Percentiles rank a stretch among this genome's conserved stretches.
These are phyloP conservation scores for Neltuma alba DNA, from an alignment of 306 rosid genomes.

Conservation along the genomic window DNA sequence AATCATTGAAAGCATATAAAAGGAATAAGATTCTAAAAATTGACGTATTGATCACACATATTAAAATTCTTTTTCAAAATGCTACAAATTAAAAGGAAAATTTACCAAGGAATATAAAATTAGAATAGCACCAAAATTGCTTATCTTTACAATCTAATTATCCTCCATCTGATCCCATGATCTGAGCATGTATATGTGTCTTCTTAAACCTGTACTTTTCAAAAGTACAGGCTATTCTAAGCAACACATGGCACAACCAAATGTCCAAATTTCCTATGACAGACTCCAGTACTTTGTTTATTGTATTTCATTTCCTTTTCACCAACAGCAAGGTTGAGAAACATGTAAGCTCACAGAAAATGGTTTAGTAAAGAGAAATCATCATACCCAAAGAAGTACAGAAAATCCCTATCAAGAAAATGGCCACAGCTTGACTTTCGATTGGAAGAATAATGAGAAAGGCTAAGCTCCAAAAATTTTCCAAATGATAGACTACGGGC, in stretches of 20 bases:
- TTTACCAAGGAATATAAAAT: not conserved
- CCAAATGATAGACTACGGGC: constrained; percentile 88
- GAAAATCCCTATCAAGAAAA: constrained; percentile 79
- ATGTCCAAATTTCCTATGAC: not conserved
- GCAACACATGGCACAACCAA: not conserved
- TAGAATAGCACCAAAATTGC: constrained; percentile 1
- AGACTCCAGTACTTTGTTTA: not conserved
- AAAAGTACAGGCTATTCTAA: not conserved
- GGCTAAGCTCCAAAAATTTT: constrained; percentile 87
- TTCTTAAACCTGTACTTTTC: not conserved
- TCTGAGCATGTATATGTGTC: too few relatives aligned
- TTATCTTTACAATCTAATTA: not conserved
- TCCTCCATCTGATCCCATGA: not conserved
- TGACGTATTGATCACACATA: not conserved
- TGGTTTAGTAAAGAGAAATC: constrained; percentile 14
- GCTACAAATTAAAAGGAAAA: constrained; percentile 21
- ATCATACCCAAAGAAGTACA: constrained; percentile 89
- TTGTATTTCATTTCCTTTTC: not conserved
- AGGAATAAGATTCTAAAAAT: not conserved
- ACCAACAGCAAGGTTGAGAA: too few relatives aligned
- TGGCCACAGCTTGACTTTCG: constrained; percentile 74
- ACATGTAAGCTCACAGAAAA: constrained; percentile 1
- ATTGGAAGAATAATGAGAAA: constrained; percentile 59
- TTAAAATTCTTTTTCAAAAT: not conserved
- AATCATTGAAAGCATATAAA: not conserved